These are phyloP conservation scores for Pseudoscleropodium purum DNA, from an alignment of 225 moss, liverwort and hornwort genomes.

Conservation along the genomic window DNA sequence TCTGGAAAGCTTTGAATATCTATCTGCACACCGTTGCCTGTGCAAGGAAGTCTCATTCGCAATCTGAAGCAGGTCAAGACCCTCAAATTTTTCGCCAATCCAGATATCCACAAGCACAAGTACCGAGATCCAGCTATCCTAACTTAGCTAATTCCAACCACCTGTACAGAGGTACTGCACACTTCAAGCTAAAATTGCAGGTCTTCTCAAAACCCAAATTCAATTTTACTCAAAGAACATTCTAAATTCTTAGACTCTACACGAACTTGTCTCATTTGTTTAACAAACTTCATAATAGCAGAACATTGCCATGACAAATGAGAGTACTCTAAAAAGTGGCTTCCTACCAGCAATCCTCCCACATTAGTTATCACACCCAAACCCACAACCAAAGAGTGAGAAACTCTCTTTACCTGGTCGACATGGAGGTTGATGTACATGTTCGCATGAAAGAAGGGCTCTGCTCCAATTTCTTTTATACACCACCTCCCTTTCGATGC, in stretches of 20 bases:
- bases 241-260: neutral
- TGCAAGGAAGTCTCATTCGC: slow-evolving; percentile 58
- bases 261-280: neutral
- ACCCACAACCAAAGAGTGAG: neutral
- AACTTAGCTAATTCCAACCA: neutral
- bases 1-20: slow-evolving; percentile 26
- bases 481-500: slow-evolving; percentile 62
- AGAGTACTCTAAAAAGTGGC: neutral
- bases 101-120: neutral
- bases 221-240: neutral
- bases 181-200: neutral
- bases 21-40: slow-evolving; percentile 46
- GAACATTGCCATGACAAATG: neutral
- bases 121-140: neutral
- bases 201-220: neutral
- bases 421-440: slow-evolving; percentile 63
- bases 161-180: neutral
- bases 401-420: slow-evolving; percentile 21
- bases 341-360: neutral
- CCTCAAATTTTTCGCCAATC: neutral
- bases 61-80: slow-evolving; percentile 25
- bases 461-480: slow-evolving; percentile 27
- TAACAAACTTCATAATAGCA: neutral
- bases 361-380: neutral
- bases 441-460: slow-evolving; percentile 76